A percentile compares a stretch with the other conserved stretches of the same genome.
Conservation (phyloP, 441 rosid species). For the Cnidoscolus chayamansa region DNA sequence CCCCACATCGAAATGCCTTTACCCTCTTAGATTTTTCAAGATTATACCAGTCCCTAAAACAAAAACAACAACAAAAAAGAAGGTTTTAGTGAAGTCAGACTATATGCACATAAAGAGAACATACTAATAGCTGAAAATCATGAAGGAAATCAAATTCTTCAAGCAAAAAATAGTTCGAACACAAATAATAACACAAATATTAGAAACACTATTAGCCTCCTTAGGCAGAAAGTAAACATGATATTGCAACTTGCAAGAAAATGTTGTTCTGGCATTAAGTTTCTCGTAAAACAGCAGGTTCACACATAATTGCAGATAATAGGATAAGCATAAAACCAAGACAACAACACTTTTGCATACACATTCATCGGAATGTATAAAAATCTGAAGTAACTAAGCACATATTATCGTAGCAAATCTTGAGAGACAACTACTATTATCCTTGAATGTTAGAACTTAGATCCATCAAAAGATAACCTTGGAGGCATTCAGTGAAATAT, state of each 20-base stretch:
- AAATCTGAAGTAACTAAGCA: neutral
- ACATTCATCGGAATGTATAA: neutral
- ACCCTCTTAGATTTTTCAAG: constrained; percentile 92
- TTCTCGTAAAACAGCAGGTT: neutral
- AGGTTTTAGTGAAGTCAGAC: constrained; percentile 19
- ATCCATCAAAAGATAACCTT: neutral
- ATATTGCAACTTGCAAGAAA: neutral
- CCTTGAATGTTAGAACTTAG: neutral
- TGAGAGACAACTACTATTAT: neutral
- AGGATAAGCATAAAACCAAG: neutral
- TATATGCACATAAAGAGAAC: neutral
- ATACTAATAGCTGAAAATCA: neutral
- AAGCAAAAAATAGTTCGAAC: neutral
- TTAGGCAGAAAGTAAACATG: neutral
- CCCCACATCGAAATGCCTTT: constrained; percentile 98
- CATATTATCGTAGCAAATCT: neutral
- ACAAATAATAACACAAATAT: constrained; percentile 1
- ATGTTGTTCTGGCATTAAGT: neutral
- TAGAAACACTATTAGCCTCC: neutral
- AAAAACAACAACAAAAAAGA: constrained; percentile 20
- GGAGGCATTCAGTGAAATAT: neutral
- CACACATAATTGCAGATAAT: neutral
- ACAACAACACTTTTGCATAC: neutral
- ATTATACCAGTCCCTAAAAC: constrained; percentile 85
- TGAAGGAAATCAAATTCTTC: constrained; percentile 4